These are phyloP conservation scores for Akanthomyces dipterigenus DNA, from an alignment of 2,329 filamentous ascomycete genomes.

Conservation along the genomic window DNA sequence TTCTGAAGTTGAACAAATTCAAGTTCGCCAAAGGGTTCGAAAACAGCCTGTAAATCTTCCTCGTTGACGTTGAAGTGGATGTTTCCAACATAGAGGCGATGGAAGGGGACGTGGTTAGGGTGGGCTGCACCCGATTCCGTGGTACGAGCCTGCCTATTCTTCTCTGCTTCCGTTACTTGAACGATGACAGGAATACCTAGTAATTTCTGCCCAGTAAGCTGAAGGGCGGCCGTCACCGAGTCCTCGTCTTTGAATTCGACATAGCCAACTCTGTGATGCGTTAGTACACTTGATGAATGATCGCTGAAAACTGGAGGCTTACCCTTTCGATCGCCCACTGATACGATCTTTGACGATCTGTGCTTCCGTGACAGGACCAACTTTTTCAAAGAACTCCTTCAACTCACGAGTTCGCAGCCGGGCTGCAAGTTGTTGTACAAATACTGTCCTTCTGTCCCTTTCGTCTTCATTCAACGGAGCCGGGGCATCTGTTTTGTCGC, in stretches of 20 bases:
- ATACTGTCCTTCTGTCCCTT: conserved; percentile 91
- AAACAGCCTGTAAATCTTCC: conserved; percentile 89
- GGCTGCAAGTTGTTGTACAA: conserved; percentile 95
- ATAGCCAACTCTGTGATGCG: conserved; percentile 74
- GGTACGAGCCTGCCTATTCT: conserved; percentile 92
- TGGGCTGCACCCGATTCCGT: conserved; percentile 62
- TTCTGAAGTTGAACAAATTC: conserved; percentile 98
- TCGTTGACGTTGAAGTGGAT: conserved; percentile 99
- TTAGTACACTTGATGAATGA: conserved; percentile 28
- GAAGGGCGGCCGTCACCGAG: conserved; percentile 84
- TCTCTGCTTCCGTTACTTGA: conserved; percentile 96
- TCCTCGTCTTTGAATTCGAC: conserved; percentile 98
- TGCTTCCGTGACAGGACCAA: conserved; percentile 89
- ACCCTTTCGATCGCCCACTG: conserved; percentile 96
- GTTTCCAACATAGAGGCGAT: conserved; percentile 97
- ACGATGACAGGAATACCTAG: conserved; percentile 98
- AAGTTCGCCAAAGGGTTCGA: conserved; percentile 94
- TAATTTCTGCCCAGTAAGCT: conserved; percentile 97
- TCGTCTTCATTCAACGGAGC: conserved; percentile 88
- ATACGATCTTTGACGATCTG: conserved; percentile 98
- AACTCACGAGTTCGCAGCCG: conserved; percentile 88
- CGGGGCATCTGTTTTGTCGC: conserved; percentile 45
- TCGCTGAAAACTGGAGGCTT: conserved; percentile 29
- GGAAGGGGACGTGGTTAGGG: conserved; percentile 85
- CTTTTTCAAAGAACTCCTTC: conserved; percentile 91